phyloP scores from a whole-genome alignment of 1,284 basidiomycete species.

The Malassezia caprae region DNA sequence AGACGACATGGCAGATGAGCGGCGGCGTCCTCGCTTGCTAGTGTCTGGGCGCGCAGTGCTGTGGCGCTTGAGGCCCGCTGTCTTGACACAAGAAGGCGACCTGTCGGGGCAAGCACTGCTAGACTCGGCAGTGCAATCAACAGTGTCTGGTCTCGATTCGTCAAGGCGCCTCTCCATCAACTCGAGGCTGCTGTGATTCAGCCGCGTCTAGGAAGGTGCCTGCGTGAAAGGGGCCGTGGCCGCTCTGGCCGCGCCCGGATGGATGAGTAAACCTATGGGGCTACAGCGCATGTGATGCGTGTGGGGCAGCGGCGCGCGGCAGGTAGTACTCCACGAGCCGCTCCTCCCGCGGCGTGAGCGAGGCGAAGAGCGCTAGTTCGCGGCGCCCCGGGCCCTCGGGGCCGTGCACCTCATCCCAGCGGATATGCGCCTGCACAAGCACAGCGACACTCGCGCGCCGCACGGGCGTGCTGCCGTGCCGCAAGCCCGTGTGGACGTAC shows the following conservation, averaged over 20 bases:
- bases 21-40: not conserved
- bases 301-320: not conserved
- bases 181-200: not conserved
- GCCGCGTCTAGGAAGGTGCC: not conserved
- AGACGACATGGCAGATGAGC: not conserved
- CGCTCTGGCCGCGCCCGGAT: not conserved
- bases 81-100: not conserved
- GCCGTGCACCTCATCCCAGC: not conserved
- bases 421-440: not conserved
- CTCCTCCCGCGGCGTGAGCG: slow-evolving; percentile 1
- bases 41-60: not conserved
- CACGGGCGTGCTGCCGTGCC: slow-evolving; percentile 1
- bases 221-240: not conserved
- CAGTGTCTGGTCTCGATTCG: not conserved
- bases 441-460: slow-evolving; percentile 9
- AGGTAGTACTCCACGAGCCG: slow-evolving; percentile 7
- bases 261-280: not conserved
- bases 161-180: slow-evolving; percentile 1
- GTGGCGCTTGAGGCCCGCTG: not conserved
- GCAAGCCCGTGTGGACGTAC: slow-evolving; percentile 1
- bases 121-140: not conserved
- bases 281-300: not conserved
- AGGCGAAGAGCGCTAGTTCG: not conserved
- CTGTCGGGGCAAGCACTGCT: not conserved
- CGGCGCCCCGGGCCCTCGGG: not conserved